Percentiles rank a stretch among this genome's conserved stretches.
Evolutionary conservation across 257 asterid species (phyloP).

Genomic region (Solanum lycopersicoides): DNA sequence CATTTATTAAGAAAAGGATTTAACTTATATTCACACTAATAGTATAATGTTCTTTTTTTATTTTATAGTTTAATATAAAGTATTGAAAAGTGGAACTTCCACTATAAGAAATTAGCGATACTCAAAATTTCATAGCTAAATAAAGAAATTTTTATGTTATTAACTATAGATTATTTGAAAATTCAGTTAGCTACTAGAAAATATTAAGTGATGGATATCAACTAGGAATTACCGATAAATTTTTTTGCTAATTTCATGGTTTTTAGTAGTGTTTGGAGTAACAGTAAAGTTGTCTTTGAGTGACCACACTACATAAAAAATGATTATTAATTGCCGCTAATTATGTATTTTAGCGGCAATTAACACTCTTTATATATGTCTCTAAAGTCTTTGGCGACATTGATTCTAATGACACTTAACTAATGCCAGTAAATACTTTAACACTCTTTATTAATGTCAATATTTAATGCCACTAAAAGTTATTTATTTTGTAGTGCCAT

Average conservation of each 20-base stretch:
- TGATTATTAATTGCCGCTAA: no score
- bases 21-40: neutral
- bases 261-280: neutral
- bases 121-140: no score
- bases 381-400: no score
- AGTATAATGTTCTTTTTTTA: neutral
- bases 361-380: no score
- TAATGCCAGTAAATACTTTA: no score
- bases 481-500: neutral
- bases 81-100: neutral
- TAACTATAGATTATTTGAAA: no score
- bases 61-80: neutral
- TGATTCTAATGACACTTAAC: no score
- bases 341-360: no score
- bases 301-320: no score
- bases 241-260: neutral
- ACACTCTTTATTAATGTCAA: no score
- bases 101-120: neutral
- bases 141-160: no score
- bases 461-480: no score
- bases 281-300: accelerated
- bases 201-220: neutral
- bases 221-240: neutral
- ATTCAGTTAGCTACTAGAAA: neutral
- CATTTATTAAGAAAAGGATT: neutral